Percentiles rank a stretch among this genome's conserved stretches.
Conservation (phyloP, 176 grass and related monocot genomes). For the Oryza officinalis region DNA sequence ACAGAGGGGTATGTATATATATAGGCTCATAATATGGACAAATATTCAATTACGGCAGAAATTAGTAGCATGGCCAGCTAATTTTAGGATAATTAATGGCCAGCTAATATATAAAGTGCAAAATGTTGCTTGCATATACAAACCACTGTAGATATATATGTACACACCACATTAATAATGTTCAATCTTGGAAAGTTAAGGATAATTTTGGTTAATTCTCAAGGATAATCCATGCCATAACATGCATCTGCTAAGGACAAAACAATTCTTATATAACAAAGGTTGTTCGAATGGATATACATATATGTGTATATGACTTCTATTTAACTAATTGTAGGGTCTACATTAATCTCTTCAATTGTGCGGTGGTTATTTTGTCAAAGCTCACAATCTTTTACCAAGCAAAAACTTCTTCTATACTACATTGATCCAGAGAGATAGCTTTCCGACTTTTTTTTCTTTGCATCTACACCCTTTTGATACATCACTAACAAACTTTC, state of each 20-base stretch:
- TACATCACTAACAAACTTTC: conserved; percentile 36
- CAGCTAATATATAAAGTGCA: background rate
- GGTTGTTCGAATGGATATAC: background rate
- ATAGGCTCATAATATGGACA: background rate
- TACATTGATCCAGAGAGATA: conserved; percentile 43
- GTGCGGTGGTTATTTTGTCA: conserved; percentile 29
- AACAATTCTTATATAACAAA: background rate
- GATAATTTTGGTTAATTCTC: background rate
- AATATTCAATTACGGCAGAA: background rate
- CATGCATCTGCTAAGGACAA: background rate
- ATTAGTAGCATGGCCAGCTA: background rate
- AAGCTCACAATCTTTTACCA: conserved; percentile 43
- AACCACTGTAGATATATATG: background rate
- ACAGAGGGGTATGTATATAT: background rate
- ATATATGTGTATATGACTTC: background rate
- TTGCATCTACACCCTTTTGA: conserved; percentile 9
- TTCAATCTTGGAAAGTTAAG: background rate
- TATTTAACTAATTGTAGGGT: background rate
- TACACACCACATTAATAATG: background rate
- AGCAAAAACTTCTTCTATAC: conserved; percentile 38
- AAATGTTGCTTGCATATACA: background rate
- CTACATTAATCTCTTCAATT: background rate
- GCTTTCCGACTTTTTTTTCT: conserved; percentile 8
- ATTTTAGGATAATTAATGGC: background rate
- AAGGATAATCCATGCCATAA: background rate